Base-by-base conservation (phyloP, 371 early-diverging fungal genomes). In the Rhizomucor miehei region DNA sequence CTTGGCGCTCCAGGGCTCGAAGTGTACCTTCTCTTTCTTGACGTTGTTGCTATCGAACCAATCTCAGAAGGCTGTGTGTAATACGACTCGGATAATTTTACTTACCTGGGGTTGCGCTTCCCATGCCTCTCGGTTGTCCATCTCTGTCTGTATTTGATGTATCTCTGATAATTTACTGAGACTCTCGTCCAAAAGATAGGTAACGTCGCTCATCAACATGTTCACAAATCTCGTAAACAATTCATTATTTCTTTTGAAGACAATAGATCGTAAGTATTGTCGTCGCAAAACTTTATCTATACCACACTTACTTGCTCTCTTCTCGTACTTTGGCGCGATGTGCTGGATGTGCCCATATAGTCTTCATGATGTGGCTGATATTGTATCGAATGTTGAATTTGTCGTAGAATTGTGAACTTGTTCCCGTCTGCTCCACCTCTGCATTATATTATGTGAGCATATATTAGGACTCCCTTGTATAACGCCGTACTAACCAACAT, bases 301-400 rank as follows among this genome's bases (percentile, higher is more conserved):
- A 24, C 12, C 13, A n/a, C 12, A 41, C 63, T 61, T 74, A 86
- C 86, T 63, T 71, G 76, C 88, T 86, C 58, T 82, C 80, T 34
- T 71, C 70, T 48, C 70, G 69, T 34, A 87, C 63, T 56, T 73
- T 77, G n/a, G 69, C 64, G 19, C 81, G 80, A 64, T 87, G 84
- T 44, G 66, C 66, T 29, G 78, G 81, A 48, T 93, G 87, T 0
- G 71, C 74, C 95, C 97, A 96, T 12, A 95, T 75, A 6, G 80
- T 71, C 63, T 94, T 91, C 69, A 97, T 81, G 11, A 95, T 86
- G 62, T 94, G 91, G n/a, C 92, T 89, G 49, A 97, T 94, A 55
- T 97, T 88, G 78, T 97, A 97, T 29, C 99, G 89, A 57, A 94
- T 93, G 65, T 91, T 95, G 78, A 97, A 97, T 71, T 98, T 98